phyloP scores from a whole-genome alignment of 192 early-diverging fungal genomes.

The Coemansia sp. region DNA sequence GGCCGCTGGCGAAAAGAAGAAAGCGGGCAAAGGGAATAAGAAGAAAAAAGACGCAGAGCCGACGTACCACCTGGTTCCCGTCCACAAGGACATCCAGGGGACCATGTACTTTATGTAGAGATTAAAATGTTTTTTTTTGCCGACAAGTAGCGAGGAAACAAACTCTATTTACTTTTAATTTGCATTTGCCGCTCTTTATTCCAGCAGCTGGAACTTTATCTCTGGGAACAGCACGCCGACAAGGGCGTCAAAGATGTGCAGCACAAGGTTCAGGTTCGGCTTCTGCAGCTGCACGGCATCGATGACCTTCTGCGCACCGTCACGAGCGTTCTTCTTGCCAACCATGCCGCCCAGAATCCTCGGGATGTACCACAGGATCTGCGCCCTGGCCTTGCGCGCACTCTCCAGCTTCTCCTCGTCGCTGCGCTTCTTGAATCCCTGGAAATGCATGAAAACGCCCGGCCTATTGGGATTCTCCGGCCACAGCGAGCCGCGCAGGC shows the following conservation, averaged over 20 bases:
- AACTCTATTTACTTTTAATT: not conserved
- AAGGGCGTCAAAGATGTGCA: constrained; percentile 73
- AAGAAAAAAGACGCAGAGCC: not conserved
- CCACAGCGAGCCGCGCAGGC: constrained; percentile 48
- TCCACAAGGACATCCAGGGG: constrained; percentile 23
- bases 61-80: constrained; percentile 17
- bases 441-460: constrained; percentile 5
- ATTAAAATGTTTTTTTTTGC: not conserved
- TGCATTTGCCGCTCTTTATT: too few species aligned
- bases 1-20: not conserved
- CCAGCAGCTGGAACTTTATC: constrained; percentile 25
- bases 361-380: constrained; percentile 61
- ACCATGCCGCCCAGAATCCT: constrained; percentile 75
- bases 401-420: constrained; percentile 47
- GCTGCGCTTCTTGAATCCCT: constrained; percentile 10
- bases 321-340: constrained; percentile 73
- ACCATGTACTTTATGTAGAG: constrained; percentile 41
- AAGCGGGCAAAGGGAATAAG: not conserved
- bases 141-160: too few species aligned
- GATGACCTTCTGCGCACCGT: constrained; percentile 69
- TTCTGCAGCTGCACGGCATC: constrained; percentile 69
- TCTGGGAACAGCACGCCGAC: constrained; percentile 71
- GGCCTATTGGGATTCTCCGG: constrained; percentile 3
- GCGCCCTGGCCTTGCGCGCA: constrained; percentile 52
- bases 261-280: constrained; percentile 79